phyloP scores from a whole-genome alignment of 106 monocot genomes.

The Amphibolis antarctica region DNA sequence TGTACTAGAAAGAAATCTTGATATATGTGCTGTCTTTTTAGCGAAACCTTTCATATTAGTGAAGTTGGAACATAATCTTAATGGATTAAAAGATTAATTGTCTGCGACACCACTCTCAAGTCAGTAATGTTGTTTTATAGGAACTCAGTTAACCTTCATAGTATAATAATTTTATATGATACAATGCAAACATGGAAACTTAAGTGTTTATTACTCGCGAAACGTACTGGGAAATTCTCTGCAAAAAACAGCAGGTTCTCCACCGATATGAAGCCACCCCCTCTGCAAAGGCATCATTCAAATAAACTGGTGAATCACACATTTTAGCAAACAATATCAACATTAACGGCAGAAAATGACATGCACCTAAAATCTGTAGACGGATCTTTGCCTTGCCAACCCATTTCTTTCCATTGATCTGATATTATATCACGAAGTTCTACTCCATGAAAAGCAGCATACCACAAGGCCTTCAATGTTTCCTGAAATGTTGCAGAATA shows the following conservation, averaged over 20 bases:
- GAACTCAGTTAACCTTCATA: not conserved
- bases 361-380: constrained; percentile 86
- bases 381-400: constrained; percentile 92
- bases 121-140: no score
- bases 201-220: not conserved
- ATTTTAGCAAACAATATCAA: not conserved
- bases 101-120: no score
- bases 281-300: constrained; percentile 25
- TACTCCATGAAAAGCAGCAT: constrained; percentile 67
- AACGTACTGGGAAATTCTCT: constrained; percentile 69
- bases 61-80: no score
- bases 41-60: no score
- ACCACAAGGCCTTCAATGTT: constrained; percentile 77
- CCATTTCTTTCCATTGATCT: constrained; percentile 94
- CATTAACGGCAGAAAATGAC: not conserved
- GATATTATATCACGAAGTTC: constrained; percentile 65
- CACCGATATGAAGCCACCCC: constrained; percentile 79
- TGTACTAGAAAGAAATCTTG: not conserved
- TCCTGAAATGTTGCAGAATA: constrained; percentile 29
- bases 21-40: no score
- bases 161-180: not conserved
- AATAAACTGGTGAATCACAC: not conserved
- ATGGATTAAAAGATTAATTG: no score
- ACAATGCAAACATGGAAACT: not conserved
- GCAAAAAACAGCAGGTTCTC: constrained; percentile 92